Evolutionary conservation across 345 rosid species (phyloP), one percentile per base, ranked within the genome.

Genomic region (Pistacia vera): DNA sequence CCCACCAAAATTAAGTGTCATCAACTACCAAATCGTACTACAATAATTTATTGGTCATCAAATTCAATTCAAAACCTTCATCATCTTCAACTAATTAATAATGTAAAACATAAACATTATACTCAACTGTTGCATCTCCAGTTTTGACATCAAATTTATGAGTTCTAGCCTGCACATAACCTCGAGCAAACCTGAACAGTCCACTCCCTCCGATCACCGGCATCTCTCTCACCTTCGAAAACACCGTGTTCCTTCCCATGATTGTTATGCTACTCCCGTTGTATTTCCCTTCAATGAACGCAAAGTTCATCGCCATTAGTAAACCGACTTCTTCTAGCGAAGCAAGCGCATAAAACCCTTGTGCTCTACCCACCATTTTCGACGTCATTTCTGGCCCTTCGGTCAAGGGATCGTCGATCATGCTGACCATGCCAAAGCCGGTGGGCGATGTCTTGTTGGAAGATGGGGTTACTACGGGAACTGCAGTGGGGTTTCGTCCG

Each of bases 141-240:
- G 77, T 82, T 36, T 63, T 76, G 8, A 18, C 0, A 81, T 90
- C 71, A n/a, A 90, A 3, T 57, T 65, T 68, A 65, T 83, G 76
- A 13, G 94, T 93, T 33, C 65, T 78, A 1, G 88, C 88, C 69
- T 88, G 80, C 35, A 83, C 97, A 83, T 90, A 93, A 0, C 98
- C 98, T 68, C 92, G 78, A 1, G 91, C 95, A 75, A 91, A 89
- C 67, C 95, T 85, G 88, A 93, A 87, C 51, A 91, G 83, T 18
- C 98, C 97, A 78, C 91, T 88, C 49, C 97, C 97, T 46, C 92
- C 90, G 46, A 91, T 70, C 73, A 93, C 87, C 17, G 97, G 93
- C 93, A 93, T 86, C 81, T 92, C 98, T 67, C 98, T 84, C 46
- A 86, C 86, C 66, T 79, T 77, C 6, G 85, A 68, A 58, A 88